Base-by-base conservation (phyloP, 805 yeast genomes). In the Kluyveromyces wickerhamii region DNA sequence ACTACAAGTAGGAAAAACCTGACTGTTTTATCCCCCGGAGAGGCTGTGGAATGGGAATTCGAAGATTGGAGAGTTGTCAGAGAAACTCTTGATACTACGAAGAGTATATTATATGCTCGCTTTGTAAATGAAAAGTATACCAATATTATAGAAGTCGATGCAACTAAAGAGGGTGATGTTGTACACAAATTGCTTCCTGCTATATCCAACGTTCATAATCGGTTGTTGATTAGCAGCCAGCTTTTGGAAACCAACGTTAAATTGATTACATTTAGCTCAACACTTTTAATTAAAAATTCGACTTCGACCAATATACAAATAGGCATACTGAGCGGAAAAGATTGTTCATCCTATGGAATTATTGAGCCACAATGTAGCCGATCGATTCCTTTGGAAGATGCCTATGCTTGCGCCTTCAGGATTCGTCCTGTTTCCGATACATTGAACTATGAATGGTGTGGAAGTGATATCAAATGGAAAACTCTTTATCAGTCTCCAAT, bases 1-100 rank as follows among this genome's bases (percentile, higher is more conserved):
- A 48, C 49, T 3, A 53, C 57, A 2, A 51, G 43, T 18, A 45
- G 42, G 10, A 34, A 40, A 7, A 48, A 45, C 1, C 21, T 58
- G 11, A 63, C 68, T 0, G 24, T 47, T 0, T 51, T 83, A 11
- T 56, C 62, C 25, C 66, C 75, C 34, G 71, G 72, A 2, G 74
- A 71, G 4, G 56, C 59, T 4, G 53, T 73, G 4, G 80, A 84
- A 1, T 92, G 97, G 96, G 77, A 87, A 26, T 94, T 94, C 63
- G 95, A 88, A 49, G 96, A 89, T 52, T 92, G 97, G 96, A 69
- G 84, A 41, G 69, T 69, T 20, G 72, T 87, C 16, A 77, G 98
- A 57, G 95, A 89, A 50, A 75, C 77, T 36, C 62, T 88, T 37
- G 78, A 74, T 41, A 72, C 80, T 4, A 80, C 80, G 36, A 74